These are phyloP conservation scores for Capsicum baccatum DNA, from an alignment of 257 asterid species.

Conservation along the genomic window DNA sequence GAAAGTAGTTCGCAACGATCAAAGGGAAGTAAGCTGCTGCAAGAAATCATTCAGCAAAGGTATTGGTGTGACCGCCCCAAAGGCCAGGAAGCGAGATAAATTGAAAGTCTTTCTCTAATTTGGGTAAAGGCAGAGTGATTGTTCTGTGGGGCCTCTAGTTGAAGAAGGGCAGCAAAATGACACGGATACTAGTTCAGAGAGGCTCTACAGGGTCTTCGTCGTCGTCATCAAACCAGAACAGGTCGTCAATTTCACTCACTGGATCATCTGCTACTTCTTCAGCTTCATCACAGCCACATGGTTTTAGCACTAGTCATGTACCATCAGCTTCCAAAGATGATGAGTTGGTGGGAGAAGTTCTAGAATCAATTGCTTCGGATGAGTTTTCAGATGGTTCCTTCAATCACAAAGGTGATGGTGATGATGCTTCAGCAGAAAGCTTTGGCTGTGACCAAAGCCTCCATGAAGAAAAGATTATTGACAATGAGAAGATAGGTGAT, in stretches of 20 bases:
- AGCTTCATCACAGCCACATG: conserved; percentile 59
- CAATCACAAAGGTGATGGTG: conserved; percentile 48
- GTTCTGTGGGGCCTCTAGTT: conserved; percentile 36
- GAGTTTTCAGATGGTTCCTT: conserved; percentile 51
- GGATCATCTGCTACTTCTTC: conserved; percentile 55
- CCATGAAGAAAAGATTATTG: conserved; percentile 43
- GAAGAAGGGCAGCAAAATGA: conserved; percentile 62
- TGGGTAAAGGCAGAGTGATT: conserved; percentile 37
- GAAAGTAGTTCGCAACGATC: conserved; percentile 70
- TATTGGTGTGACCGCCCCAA: conserved; percentile 83
- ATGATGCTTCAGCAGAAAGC: conserved; percentile 52
- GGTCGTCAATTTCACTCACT: conserved; percentile 49
- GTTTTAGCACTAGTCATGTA: conserved; percentile 49
- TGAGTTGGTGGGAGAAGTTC: conserved; percentile 54
- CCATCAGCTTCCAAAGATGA: conserved; percentile 61
- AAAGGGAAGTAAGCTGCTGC: conserved; percentile 59
- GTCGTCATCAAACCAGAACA: conserved; percentile 65
- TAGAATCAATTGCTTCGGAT: conserved; percentile 57
- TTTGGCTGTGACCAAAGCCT: conserved; percentile 45
- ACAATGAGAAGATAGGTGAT: conserved; percentile 39
- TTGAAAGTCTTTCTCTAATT: conserved; percentile 66
- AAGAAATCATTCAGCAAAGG: conserved; percentile 79
- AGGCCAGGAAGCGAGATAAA: conserved; percentile 89
- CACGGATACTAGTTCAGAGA: conserved; percentile 88
- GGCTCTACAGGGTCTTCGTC: conserved; percentile 74